Evolutionary conservation across 148 eudicot genomes (phyloP).

Genomic region (Dysphania ambrosioides): DNA sequence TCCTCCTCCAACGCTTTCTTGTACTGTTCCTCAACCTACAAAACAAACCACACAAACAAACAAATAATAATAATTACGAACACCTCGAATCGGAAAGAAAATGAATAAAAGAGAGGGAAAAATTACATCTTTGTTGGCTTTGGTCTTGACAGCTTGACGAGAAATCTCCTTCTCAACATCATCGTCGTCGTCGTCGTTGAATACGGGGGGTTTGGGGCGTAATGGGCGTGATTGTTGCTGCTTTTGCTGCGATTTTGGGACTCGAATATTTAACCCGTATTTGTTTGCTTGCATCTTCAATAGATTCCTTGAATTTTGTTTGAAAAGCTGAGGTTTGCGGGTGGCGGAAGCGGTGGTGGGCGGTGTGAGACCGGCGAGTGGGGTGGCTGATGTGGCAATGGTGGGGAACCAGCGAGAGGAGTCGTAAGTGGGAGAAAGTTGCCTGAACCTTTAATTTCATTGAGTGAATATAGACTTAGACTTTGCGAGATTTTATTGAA

Average conservation of each 20-base stretch:
- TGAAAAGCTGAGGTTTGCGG: too few relatives aligned
- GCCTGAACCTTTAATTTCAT: too few relatives aligned
- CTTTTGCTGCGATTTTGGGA: constrained; percentile 55
- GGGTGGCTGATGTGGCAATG: too few relatives aligned
- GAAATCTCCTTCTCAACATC: constrained; percentile 72
- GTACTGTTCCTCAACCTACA: constrained; percentile 83
- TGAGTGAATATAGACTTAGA: too few relatives aligned
- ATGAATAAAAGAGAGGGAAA: not conserved
- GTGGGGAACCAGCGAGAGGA: too few relatives aligned
- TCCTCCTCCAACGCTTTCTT: constrained; percentile 93
- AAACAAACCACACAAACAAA: not conserved
- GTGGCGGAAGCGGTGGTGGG: too few relatives aligned
- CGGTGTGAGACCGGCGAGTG: too few relatives aligned
- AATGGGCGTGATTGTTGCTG: constrained; percentile 44
- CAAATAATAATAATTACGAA: not conserved
- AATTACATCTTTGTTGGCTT: constrained; percentile 63
- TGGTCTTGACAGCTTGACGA: constrained; percentile 77
- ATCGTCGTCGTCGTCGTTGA: constrained; percentile 65
- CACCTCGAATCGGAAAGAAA: not conserved
- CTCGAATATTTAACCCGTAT: constrained; percentile 80
- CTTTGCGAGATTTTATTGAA: too few relatives aligned
- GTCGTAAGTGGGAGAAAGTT: too few relatives aligned
- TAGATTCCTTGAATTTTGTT: not conserved
- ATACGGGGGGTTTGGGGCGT: constrained; percentile 42
- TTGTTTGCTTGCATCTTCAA: constrained; percentile 36